A percentile compares a stretch with the other conserved stretches of the same genome.
Conservation (phyloP, 257 asterid genomes). For the Primulina eburnea region DNA sequence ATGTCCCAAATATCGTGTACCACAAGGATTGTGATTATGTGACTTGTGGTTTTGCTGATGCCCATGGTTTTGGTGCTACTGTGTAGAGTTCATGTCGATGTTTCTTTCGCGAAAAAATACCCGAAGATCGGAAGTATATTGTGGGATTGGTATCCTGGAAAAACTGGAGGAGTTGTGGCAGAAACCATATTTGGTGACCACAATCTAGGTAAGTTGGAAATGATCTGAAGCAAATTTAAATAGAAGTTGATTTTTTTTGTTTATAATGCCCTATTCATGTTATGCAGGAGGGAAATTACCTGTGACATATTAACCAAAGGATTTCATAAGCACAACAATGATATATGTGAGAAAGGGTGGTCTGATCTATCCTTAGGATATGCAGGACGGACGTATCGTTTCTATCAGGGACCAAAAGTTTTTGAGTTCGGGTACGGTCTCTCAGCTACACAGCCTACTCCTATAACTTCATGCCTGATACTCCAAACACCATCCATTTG, state of each 20-base stretch:
- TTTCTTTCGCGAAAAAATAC: slow-evolving; percentile 56
- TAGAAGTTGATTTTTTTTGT: neutral
- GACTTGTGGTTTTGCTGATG: slow-evolving; percentile 42
- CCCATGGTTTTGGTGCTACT: slow-evolving; percentile 69
- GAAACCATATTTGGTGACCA: slow-evolving; percentile 69
- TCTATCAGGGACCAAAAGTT: slow-evolving; percentile 64
- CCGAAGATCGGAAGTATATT: slow-evolving; percentile 64
- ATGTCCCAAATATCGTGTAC: slow-evolving; percentile 29
- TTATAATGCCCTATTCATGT: neutral
- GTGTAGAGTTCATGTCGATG: slow-evolving; percentile 72
- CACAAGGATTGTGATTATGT: slow-evolving; percentile 55
- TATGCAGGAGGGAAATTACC: slow-evolving; percentile 72
- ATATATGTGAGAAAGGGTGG: slow-evolving; percentile 85
- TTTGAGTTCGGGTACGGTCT: slow-evolving; percentile 64
- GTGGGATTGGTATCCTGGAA: slow-evolving; percentile 94
- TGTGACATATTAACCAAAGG: slow-evolving; percentile 80
- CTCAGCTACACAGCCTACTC: slow-evolving; percentile 66
- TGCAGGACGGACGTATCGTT: slow-evolving; percentile 73
- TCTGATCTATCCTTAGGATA: slow-evolving; percentile 57
- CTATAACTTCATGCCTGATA: slow-evolving; percentile 41
- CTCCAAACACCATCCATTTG: slow-evolving; percentile 51
- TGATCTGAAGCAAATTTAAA: neutral
- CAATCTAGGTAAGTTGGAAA: slow-evolving; percentile 59
- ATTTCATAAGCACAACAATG: slow-evolving; percentile 60
- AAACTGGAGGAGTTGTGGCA: slow-evolving; percentile 75